Evolutionary conservation across 2,329 filamentous ascomycete genomes (phyloP), one percentile per base, ranked within the genome.

Genomic region (Talaromyces sp.): DNA sequence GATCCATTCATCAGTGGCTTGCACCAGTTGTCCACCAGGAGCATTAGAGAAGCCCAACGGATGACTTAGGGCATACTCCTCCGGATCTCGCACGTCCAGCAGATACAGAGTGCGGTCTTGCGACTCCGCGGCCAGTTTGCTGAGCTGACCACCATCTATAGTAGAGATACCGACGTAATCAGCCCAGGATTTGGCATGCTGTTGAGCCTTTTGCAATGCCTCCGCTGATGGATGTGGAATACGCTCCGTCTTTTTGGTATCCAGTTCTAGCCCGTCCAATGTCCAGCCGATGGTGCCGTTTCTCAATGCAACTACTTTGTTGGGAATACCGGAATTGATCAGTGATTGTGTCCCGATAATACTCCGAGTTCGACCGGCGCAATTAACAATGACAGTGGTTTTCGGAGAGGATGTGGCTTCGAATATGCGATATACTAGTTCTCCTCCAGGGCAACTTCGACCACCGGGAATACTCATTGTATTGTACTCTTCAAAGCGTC

Each of bases 231-330:
- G 66, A 5, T 35, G 43, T 58, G 66, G 50, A 65, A 68, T 65
- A 4, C 67, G 67, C 57, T 69, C 66, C 11, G 65, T 67, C 64
- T 68, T 71, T 8, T 67, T 59, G 1, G 64, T 68, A 6, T 75
- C 71, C n/a, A 75, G 61, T 35, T 70, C 64, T 27, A 74, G 60
- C 0, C 71, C 72, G 3, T 70, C 72, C 57, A 75, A 65, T 10
- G 71, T 74, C 73, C 73, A 75, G 14, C 73, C 73, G 45, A 75
- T 75, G 6, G 73, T 75, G 11, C 73, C 73, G 62, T 75, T 74
- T 35, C 70, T 65, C 7, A 75, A 69, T 5, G 73, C 73, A 41
- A 72, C 47, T 8, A 75, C 72, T 54, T 68, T 72, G 56, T 75
- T 73, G 0, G 68, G 69, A 11, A 75, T 65, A 1, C 67, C 62